phyloP scores from a whole-genome alignment of 208 protist genomes.

The Crithidia mellificae region DNA sequence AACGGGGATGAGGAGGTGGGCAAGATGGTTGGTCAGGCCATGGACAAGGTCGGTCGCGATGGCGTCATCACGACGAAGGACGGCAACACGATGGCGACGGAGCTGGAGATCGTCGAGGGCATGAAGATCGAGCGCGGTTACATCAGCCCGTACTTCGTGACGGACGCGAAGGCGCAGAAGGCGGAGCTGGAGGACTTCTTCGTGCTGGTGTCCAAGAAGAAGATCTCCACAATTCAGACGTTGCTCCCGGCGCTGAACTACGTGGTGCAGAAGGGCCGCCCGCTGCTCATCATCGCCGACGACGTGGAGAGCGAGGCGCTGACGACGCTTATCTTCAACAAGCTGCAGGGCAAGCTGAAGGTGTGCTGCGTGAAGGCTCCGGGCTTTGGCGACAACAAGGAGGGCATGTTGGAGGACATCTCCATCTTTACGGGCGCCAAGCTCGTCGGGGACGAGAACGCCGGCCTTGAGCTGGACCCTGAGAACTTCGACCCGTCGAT shows the following conservation, averaged over 20 bases:
- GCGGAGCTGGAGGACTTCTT: constrained; percentile 96
- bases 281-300: constrained; percentile 89
- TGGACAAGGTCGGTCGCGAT: constrained; percentile 99
- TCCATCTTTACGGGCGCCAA: constrained; percentile 97
- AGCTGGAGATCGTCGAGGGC: constrained; percentile 98
- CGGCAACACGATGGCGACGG: constrained; percentile 97
- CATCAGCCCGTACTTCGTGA: constrained; percentile 99
- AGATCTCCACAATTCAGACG: constrained; percentile 77
- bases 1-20: constrained; percentile 99
- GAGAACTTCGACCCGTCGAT: constrained; percentile 88
- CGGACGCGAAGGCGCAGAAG: constrained; percentile 97
- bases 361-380: constrained; percentile 97
- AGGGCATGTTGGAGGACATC: constrained; percentile 99
- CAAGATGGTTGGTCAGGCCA: constrained; percentile 97
- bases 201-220: constrained; percentile 93
- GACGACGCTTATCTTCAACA: constrained; percentile 95
- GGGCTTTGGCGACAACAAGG: constrained; percentile 99
- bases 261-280: constrained; percentile 82
- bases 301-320: constrained; percentile 92
- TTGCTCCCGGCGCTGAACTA: constrained; percentile 87
- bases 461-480: constrained; percentile 92
- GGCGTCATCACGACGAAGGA: constrained; percentile 99
- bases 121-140: constrained; percentile 98
- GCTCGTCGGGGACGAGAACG: constrained; percentile 95
- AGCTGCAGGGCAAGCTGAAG: constrained; percentile 82